These are phyloP conservation scores for Testicularia cyperi DNA, from an alignment of 1,284 basidiomycete species.

Conservation along the genomic window DNA sequence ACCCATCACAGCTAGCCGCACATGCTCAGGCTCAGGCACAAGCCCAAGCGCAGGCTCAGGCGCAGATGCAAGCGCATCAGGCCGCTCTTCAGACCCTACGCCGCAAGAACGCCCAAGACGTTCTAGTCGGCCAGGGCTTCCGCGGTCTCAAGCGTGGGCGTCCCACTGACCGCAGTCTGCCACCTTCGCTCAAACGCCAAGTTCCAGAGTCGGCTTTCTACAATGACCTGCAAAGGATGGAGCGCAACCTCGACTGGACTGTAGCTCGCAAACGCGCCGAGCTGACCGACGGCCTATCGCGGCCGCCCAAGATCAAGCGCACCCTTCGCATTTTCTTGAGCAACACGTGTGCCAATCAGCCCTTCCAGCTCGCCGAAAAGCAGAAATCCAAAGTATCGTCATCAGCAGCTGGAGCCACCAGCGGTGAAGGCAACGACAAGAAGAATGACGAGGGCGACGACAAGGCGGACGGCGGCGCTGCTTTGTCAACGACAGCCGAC, in stretches of 20 bases:
- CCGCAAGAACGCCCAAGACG: constrained; percentile 44
- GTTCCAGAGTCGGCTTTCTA: constrained; percentile 71
- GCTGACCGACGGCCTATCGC: constrained; percentile 59
- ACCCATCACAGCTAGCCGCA: constrained; percentile 20
- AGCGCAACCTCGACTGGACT: constrained; percentile 92
- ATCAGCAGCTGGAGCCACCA: constrained; percentile 16
- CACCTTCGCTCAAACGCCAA: constrained; percentile 69
- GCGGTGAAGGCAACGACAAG: constrained; percentile 15
- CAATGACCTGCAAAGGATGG: constrained; percentile 79
- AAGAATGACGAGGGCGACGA: constrained; percentile 15
- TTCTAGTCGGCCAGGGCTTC: constrained; percentile 48
- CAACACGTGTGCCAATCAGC: constrained; percentile 81
- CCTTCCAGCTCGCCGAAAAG: constrained; percentile 53
- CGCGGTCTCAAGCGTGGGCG: constrained; percentile 69
- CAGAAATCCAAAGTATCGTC: constrained; percentile 31
- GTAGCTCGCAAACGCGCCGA: constrained; percentile 86
- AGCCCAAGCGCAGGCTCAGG: constrained; percentile 43
- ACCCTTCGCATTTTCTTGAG: constrained; percentile 84
- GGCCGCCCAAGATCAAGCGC: constrained; percentile 67
- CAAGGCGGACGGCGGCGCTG: constrained; percentile 1
- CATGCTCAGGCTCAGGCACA: constrained; percentile 33
- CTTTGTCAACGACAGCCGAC: constrained; percentile 5
- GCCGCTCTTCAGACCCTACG: constrained; percentile 17
- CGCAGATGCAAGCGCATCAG: constrained; percentile 27
- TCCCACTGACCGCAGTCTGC: constrained; percentile 76